Base-by-base conservation (phyloP, 2,329 filamentous ascomycete genomes). In the Ascochyta koolunga region DNA sequence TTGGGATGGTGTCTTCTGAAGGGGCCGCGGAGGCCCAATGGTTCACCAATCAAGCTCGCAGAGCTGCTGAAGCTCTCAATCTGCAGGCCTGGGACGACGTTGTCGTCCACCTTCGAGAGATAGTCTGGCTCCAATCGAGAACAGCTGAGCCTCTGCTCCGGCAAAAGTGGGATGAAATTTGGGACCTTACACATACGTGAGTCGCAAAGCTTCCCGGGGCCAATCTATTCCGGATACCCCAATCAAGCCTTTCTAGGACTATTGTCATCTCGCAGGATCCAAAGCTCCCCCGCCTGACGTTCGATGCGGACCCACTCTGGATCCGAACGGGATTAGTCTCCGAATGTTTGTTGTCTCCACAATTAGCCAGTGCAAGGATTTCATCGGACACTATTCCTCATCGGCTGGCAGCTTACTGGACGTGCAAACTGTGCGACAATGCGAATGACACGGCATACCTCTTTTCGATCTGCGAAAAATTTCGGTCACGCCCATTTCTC, bases 1-100 rank as follows among this genome's bases (percentile, higher is more conserved):
- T 66, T 15, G 63, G 63, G 21, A 53, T 63, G 44, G 51, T 59
- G 1, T 58, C 58, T 18, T 52, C 59, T 25, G 39, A 53, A 2
- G 56, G 51, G 7, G 51, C 47, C 13, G 22, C 50, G 3, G 44
- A 61, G n/a, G 42, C 39, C n/a, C 43, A 45, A 10, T 66, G 60
- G 59, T 66, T 64, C 42, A 22, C 11, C 4, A 37, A 21, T 10
- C 57, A 59, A 29, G 51, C 54, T 4, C 25, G 24, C 10, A 40
- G 16, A 13, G 41, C 46, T 27, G 35, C 49, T 16, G 22, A 16
- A 8, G 24, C 37, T 13, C 37, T 58, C 19, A 21, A n/a, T 4
- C 4, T 60, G 15, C 37, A 29, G 6, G 27, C 42, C 1, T 63
- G 60, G 58, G 32, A 22, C 8, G 40, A 59, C n/a, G 8, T 55